Conservation (phyloP, 2,329 filamentous ascomycete genomes). For the Lizonia empirigonia region DNA sequence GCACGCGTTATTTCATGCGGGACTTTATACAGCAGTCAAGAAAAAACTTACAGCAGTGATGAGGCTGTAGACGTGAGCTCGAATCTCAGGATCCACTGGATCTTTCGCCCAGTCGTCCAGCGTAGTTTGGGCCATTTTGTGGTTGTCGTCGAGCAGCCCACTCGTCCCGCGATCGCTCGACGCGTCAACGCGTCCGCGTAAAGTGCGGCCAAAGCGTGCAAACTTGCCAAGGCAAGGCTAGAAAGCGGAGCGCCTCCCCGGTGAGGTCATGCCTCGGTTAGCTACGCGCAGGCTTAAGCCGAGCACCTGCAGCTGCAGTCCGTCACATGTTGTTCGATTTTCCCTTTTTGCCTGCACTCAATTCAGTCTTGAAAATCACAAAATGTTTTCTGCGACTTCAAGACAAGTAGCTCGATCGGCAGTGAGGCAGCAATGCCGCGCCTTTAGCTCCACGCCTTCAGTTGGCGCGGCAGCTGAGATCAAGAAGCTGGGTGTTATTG, state of each 20-base stretch:
- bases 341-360: background rate
- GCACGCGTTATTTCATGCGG: slow-evolving; percentile 18
- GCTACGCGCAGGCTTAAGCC: slow-evolving; percentile 8
- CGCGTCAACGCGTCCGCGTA: slow-evolving; percentile 48
- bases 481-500: slow-evolving; percentile 87
- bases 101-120: slow-evolving; percentile 54
- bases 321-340: slow-evolving; percentile 26
- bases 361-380: slow-evolving; percentile 3
- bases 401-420: slow-evolving; percentile 33
- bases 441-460: slow-evolving; percentile 72
- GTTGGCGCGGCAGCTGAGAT: slow-evolving; percentile 70
- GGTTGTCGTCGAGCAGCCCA: slow-evolving; percentile 28
- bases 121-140: slow-evolving; percentile 46
- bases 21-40: background rate
- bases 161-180: slow-evolving; percentile 25
- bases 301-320: slow-evolving; percentile 2
- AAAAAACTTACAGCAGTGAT: slow-evolving; percentile 77
- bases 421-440: slow-evolving; percentile 45
- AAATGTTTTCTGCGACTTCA: slow-evolving; percentile 44
- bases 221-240: slow-evolving; percentile 29
- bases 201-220: slow-evolving; percentile 35
- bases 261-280: slow-evolving; percentile 20
- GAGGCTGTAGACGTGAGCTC: slow-evolving; percentile 90
- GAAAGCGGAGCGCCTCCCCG: slow-evolving; percentile 3
- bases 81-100: slow-evolving; percentile 83